Conservation (phyloP, 108 stramenopile species). For the Parmales sp. region DNA sequence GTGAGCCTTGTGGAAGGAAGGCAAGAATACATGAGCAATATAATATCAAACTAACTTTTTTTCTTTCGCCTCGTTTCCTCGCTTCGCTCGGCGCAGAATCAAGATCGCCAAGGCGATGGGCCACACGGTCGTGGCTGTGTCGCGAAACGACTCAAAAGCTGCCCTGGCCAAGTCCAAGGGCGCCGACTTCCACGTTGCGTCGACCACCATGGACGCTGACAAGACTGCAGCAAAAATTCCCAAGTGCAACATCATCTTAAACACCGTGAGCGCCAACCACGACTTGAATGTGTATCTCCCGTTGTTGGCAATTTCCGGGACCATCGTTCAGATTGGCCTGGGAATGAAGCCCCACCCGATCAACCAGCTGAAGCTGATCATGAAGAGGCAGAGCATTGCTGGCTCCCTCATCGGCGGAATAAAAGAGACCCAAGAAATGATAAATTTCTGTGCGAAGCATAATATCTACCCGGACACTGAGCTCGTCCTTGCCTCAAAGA, state of each 20-base stretch:
- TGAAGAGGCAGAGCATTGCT: too few species aligned
- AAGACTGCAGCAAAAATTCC: conserved; percentile 24
- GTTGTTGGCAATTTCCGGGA: too few species aligned
- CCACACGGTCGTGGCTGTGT: conserved; percentile 29
- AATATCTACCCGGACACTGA: conserved; percentile 36
- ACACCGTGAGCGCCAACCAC: conserved; percentile 36
- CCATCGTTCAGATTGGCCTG: too few species aligned
- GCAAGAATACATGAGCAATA: neutral
- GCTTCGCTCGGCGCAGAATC: too few species aligned
- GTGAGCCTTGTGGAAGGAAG: conserved; percentile 47
- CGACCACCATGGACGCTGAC: conserved; percentile 27
- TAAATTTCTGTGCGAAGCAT: conserved; percentile 44
- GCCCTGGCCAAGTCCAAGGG: conserved; percentile 32
- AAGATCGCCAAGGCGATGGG: conserved; percentile 44
- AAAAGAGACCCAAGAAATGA: conserved; percentile 40
- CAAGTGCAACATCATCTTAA: conserved; percentile 41
- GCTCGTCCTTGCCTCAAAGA: conserved; percentile 17
- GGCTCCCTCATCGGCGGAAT: conserved; percentile 45
- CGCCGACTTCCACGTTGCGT: conserved; percentile 21
- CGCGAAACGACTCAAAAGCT: conserved; percentile 30
- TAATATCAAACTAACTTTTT: too few species aligned
- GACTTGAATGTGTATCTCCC: too few species aligned
- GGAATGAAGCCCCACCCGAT: too few species aligned
- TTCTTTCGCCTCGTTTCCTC: too few species aligned
- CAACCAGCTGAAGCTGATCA: too few species aligned